These are phyloP conservation scores for Physcomitrellopsis africana DNA, from an alignment of 225 moss, liverwort and hornwort species.

Conservation along the genomic window DNA sequence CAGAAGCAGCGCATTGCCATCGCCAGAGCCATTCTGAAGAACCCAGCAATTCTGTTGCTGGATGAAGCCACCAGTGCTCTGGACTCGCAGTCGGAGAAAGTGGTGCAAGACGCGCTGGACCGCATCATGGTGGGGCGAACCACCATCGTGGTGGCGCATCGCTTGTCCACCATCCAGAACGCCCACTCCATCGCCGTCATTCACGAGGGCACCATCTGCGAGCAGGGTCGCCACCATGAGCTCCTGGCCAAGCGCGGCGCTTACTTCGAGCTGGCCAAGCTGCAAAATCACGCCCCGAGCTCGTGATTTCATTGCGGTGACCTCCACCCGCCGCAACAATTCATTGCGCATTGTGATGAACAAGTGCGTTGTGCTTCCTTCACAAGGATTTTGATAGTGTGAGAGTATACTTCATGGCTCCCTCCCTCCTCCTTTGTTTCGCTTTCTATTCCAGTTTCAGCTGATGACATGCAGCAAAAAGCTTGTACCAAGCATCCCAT, in stretches of 20 bases:
- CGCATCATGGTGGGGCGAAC: slow-evolving; percentile 68
- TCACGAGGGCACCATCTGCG: slow-evolving; percentile 36
- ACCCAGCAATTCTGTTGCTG: slow-evolving; percentile 68
- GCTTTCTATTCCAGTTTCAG: too few relatives aligned
- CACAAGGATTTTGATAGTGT: too few relatives aligned
- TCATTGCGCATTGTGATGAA: neutral
- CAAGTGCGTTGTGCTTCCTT: too few relatives aligned
- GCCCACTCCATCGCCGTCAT: slow-evolving; percentile 61
- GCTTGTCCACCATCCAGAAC: slow-evolving; percentile 60
- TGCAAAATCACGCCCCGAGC: slow-evolving; percentile 27
- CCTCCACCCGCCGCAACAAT: too few relatives aligned
- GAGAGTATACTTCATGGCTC: too few relatives aligned
- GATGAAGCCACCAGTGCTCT: slow-evolving; percentile 82
- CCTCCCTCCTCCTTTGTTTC: too few relatives aligned
- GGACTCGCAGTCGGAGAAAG: slow-evolving; percentile 64
- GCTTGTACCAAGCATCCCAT: too few relatives aligned
- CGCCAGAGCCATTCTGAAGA: slow-evolving; percentile 66
- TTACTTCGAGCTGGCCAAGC: slow-evolving; percentile 46
- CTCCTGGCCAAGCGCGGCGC: slow-evolving; percentile 49
- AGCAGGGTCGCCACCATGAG: slow-evolving; percentile 51
- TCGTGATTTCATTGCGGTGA: neutral
- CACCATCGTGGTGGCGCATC: slow-evolving; percentile 68
- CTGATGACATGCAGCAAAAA: too few relatives aligned
- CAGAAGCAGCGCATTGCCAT: slow-evolving; percentile 78
- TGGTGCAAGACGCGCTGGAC: slow-evolving; percentile 68